Percentiles rank a stretch among this genome's conserved stretches.
phyloP scores from a whole-genome alignment of 495 filamentous ascomycete species.

The Jackrogersella multiformis region DNA sequence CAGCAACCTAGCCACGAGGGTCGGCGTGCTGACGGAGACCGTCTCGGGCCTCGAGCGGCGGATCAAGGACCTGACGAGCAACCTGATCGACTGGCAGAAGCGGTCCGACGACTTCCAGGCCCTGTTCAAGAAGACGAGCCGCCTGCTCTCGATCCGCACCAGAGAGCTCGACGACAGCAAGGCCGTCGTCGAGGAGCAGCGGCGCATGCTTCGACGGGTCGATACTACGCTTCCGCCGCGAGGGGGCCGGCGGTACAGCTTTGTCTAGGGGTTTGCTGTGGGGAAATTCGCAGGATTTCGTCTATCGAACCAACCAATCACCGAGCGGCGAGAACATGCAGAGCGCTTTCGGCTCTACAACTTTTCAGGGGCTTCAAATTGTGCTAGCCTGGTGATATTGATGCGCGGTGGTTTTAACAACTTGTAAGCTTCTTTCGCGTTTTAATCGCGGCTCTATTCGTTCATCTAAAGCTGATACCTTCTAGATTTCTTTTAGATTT shows the following conservation, averaged over 20 bases:
- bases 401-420: neutral
- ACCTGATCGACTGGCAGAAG: neutral
- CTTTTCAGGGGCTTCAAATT: neutral
- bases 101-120: conserved; percentile 5
- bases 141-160: neutral
- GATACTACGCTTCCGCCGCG: conserved; percentile 12
- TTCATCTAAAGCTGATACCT: neutral
- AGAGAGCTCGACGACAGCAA: conserved; percentile 24
- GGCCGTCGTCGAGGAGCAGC: conserved; percentile 22
- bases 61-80: neutral
- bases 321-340: too few relatives aligned
- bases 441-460: neutral
- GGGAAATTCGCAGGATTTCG: neutral
- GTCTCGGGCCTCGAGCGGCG: conserved; percentile 5
- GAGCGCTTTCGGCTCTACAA: too few relatives aligned
- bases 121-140: conserved; percentile 5
- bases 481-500: conserved; percentile 10
- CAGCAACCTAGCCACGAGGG: conserved; percentile 4
- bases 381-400: too few relatives aligned
- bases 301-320: too few relatives aligned
- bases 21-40: conserved; percentile 30
- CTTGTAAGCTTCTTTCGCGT: conserved; percentile 17
- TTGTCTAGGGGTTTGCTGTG: neutral
- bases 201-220: conserved; percentile 5
- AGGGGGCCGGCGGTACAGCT: conserved; percentile 13